Evolutionary conservation across 345 rosid species (phyloP).

Genomic region (Excoecaria agallocha): DNA sequence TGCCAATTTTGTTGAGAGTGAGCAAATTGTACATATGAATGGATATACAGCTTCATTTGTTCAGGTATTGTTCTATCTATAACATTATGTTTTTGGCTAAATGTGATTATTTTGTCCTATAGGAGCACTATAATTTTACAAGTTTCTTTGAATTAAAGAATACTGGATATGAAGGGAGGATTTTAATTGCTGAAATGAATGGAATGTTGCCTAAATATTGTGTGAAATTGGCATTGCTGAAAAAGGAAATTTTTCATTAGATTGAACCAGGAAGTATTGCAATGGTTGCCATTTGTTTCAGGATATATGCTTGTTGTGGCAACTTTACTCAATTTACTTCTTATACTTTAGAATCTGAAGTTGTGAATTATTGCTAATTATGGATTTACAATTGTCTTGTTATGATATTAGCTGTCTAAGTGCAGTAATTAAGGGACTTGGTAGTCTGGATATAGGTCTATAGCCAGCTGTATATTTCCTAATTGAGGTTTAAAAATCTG

Average conservation of each 20-base stretch:
- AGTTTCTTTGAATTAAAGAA: neutral
- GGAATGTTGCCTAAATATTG: neutral
- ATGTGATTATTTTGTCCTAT: neutral
- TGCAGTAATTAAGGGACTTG: too few species aligned
- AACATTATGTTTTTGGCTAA: neutral
- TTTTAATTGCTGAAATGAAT: neutral
- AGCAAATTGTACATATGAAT: constrained; percentile 88
- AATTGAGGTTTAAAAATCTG: too few species aligned
- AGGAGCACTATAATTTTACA: neutral
- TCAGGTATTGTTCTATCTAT: constrained; percentile 41
- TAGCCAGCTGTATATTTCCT: too few species aligned
- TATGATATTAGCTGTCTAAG: too few species aligned
- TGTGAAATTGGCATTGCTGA: neutral
- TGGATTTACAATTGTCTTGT: constrained; percentile 3
- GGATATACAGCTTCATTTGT: constrained; percentile 71
- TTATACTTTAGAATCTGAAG: constrained; percentile 6
- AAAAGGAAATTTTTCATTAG: neutral
- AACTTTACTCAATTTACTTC: neutral
- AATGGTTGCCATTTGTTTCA: neutral
- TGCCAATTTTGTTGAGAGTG: constrained; percentile 95
- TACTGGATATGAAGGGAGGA: neutral
- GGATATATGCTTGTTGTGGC: neutral
- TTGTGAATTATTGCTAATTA: constrained; percentile 5
- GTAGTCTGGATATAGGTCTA: too few species aligned
- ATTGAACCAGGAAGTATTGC: neutral